Evolutionary conservation across 2,329 filamentous ascomycete species (phyloP), one percentile per base, ranked within the genome.

Genomic region (Ophiostoma sp.): DNA sequence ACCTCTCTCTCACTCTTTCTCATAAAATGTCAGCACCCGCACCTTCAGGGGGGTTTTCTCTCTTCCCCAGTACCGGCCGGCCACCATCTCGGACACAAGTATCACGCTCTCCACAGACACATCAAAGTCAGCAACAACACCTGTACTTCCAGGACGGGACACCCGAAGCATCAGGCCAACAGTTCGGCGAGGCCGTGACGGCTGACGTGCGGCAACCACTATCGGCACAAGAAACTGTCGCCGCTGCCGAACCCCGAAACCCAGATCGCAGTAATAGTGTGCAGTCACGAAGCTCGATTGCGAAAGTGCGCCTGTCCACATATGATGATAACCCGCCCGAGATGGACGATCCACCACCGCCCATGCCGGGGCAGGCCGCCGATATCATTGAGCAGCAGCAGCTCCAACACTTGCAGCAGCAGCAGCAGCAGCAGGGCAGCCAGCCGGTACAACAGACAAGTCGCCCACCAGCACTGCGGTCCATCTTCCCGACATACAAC

Each of bases 401-500:
- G 41, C 52, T 7, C 36, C 65, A 60, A 18, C 66, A 40, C 70
- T 9, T 42, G 16, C 60, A 71, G 40, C 69, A 18, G 45, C 69
- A 62, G 40, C 45, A 42, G 18, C 47, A 64, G 27, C 69, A 66
- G 64, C 42, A 66, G 44, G 14, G 14, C 40, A 45, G 36, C 12
- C 52, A 41, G 11, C 38, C 18, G 6, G 60, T 62, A 18, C 62
- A 67, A 40, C 68, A 72, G 69, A 78, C 45, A 11, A n/a, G 55
- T n/a, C 66, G 67, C n/a, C 70, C 63, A 77, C 81, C 42, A 5
- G 79, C 83, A 0, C 82, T 90, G 73, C 84, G 85, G 44, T 93
- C 90, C 38, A 92, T 93, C 73, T 93, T 93, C 73, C 90, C 90
- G 7, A 83, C 84, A 42, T 93, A 92, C 75, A 87, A 93, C 74